Conservation (phyloP, 345 rosid species). For the Camelina sativa region DNA sequence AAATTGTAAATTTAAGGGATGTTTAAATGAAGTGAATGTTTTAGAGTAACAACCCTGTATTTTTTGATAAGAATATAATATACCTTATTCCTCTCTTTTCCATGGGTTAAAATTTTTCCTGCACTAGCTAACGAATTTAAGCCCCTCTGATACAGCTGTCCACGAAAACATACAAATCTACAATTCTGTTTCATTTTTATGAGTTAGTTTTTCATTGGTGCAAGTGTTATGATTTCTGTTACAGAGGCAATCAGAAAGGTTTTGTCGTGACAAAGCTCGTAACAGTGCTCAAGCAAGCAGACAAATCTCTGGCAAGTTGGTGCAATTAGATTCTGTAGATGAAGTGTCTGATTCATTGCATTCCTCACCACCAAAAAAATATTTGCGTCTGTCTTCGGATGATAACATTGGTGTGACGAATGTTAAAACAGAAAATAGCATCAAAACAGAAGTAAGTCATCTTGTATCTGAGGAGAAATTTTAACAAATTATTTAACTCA, state of each 20-base stretch:
- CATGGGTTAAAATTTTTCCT: neutral
- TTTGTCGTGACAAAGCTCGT: slow-evolving; percentile 68
- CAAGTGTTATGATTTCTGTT: slow-evolving; percentile 29
- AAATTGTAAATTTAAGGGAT: slow-evolving; percentile 11
- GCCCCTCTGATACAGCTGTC: neutral
- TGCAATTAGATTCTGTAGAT: slow-evolving; percentile 61
- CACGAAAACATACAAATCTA: slow-evolving; percentile 6
- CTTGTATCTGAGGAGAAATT: slow-evolving; percentile 52
- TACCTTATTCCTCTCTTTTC: slow-evolving; percentile 9
- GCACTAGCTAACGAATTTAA: neutral
- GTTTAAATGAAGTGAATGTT: neutral
- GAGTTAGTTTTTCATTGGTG: slow-evolving; percentile 15
- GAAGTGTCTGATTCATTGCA: slow-evolving; percentile 60
- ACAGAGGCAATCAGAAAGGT: slow-evolving; percentile 85
- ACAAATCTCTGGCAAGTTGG: slow-evolving; percentile 58
- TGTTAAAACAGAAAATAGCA: slow-evolving; percentile 74
- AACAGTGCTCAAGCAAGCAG: slow-evolving; percentile 61
- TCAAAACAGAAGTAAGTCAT: slow-evolving; percentile 83
- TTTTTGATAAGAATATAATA: neutral
- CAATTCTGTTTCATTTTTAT: slow-evolving; percentile 26
- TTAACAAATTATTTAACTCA: slow-evolving; percentile 51
- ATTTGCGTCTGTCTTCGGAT: slow-evolving; percentile 56
- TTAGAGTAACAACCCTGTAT: neutral
- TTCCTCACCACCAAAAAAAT: slow-evolving; percentile 50
- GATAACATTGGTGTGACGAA: slow-evolving; percentile 71